Evolutionary conservation across 2,329 filamentous ascomycete species (phyloP).

Genomic region (Talaromyces pinophilus): DNA sequence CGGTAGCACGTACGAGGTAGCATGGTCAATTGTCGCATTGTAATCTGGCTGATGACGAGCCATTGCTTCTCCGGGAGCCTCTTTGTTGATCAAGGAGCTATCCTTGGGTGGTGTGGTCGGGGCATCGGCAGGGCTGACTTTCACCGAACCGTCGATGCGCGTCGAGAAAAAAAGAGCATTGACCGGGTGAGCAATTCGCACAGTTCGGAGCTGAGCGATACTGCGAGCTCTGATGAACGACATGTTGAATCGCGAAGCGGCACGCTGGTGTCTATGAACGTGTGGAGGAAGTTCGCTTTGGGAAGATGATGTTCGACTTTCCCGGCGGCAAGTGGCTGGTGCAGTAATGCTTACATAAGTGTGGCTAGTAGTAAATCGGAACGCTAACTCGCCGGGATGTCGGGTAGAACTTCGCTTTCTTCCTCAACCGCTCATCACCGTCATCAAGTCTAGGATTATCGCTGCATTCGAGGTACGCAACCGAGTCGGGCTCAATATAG

Average conservation of each 20-base stretch:
- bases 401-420: constrained; percentile 32
- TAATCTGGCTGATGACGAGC: constrained; percentile 77
- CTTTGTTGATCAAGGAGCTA: constrained; percentile 53
- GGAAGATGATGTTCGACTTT: constrained; percentile 22
- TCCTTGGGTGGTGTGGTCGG: constrained; percentile 41
- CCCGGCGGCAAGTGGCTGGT: constrained; percentile 21
- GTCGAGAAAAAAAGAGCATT: constrained; percentile 42
- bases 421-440: constrained; percentile 32
- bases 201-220: constrained; percentile 37
- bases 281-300: constrained; percentile 24
- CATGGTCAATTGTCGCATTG: constrained; percentile 76
- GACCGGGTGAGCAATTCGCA: constrained; percentile 33
- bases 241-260: constrained; percentile 51
- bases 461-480: constrained; percentile 16
- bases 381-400: constrained; percentile 23
- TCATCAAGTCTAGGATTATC: constrained; percentile 15
- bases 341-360: constrained; percentile 21
- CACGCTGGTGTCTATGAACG: constrained; percentile 11
- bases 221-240: constrained; percentile 63
- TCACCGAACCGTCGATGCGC: constrained; percentile 57
- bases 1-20: constrained; percentile 71
- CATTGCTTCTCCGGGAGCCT: constrained; percentile 53
- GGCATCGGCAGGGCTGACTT: constrained; percentile 51
- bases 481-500: constrained; percentile 18
- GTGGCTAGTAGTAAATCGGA: constrained; percentile 19